These are phyloP conservation scores for Candida silvicultrix DNA, from an alignment of 805 yeast genomes.

Conservation along the genomic window DNA sequence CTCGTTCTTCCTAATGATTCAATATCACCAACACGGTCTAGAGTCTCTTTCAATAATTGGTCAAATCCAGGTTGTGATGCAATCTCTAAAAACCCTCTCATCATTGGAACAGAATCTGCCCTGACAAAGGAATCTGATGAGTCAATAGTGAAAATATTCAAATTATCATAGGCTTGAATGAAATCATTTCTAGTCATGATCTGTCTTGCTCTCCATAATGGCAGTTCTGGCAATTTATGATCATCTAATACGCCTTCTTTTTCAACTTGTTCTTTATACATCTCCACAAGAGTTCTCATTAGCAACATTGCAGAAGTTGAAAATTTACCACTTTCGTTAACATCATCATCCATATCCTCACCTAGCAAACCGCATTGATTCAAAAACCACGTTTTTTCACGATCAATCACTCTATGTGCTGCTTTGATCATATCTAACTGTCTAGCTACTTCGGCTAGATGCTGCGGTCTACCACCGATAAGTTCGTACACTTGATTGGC, in stretches of 20 bases:
- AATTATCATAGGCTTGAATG: conserved; percentile 66
- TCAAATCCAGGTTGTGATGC: conserved; percentile 67
- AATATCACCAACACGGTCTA: conserved; percentile 64
- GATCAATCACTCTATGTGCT: conserved; percentile 64
- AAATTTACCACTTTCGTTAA: conserved; percentile 77
- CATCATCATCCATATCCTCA: conserved; percentile 80
- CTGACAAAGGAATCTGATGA: conserved; percentile 57
- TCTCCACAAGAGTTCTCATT: conserved; percentile 63
- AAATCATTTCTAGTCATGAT: conserved; percentile 82
- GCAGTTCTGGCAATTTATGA: conserved; percentile 64
- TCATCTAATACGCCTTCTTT: conserved; percentile 19
- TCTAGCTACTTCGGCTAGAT: conserved; percentile 62
- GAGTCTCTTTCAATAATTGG: conserved; percentile 55
- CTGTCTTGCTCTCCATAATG: conserved; percentile 79
- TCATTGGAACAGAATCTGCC: conserved; percentile 84
- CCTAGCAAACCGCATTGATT: conserved; percentile 80
- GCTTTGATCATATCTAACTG: conserved; percentile 51
- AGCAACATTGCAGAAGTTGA: conserved; percentile 67
- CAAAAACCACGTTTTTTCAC: conserved; percentile 80
- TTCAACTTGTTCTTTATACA: conserved; percentile 39
- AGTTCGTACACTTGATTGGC: conserved; percentile 57
- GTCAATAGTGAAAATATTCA: conserved; percentile 77
- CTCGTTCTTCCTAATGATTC: conserved; percentile 76
- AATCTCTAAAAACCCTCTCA: conserved; percentile 82
- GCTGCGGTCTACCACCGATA: conserved; percentile 84